Evolutionary conservation across 1,284 basidiomycete genomes (phyloP).

Genomic region (Cystobasidium sp.): DNA sequence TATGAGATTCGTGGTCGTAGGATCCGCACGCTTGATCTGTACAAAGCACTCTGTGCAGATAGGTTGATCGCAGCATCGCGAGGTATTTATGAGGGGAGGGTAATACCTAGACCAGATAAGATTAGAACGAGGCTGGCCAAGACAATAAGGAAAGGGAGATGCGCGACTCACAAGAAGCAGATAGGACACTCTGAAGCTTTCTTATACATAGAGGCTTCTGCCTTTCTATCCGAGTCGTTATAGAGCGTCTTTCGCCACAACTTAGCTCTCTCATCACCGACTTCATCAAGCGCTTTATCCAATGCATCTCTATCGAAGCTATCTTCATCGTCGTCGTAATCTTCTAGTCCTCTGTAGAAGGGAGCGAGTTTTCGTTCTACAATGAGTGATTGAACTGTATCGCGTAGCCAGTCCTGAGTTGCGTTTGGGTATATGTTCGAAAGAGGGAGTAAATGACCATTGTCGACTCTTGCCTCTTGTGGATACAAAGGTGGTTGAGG

Average conservation of each 20-base stretch:
- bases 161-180: slow-evolving; percentile 84
- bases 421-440: slow-evolving; percentile 74
- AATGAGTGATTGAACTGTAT: slow-evolving; percentile 83
- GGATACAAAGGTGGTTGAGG: slow-evolving; percentile 59
- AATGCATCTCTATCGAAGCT: slow-evolving; percentile 66
- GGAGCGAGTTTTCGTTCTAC: slow-evolving; percentile 85
- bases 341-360: slow-evolving; percentile 93
- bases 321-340: slow-evolving; percentile 77
- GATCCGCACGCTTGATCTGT: slow-evolving; percentile 95
- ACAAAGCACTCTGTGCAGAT: slow-evolving; percentile 99
- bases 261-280: slow-evolving; percentile 40
- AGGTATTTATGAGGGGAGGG: slow-evolving; percentile 92
- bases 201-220: slow-evolving; percentile 67
- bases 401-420: slow-evolving; percentile 84
- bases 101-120: slow-evolving; percentile 66
- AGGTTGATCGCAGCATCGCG: slow-evolving; percentile 95
- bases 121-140: not conserved
- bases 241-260: slow-evolving; percentile 24
- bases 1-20: slow-evolving; percentile 86
- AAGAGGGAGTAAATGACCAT: slow-evolving; percentile 80
- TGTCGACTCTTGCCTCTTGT: slow-evolving; percentile 64
- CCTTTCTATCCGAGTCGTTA: slow-evolving; percentile 47
- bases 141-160: not conserved
- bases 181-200: slow-evolving; percentile 97
- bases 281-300: slow-evolving; percentile 44